phyloP scores from a whole-genome alignment of 176 grass and related monocot genomes.

The Aegilops tauschii region DNA sequence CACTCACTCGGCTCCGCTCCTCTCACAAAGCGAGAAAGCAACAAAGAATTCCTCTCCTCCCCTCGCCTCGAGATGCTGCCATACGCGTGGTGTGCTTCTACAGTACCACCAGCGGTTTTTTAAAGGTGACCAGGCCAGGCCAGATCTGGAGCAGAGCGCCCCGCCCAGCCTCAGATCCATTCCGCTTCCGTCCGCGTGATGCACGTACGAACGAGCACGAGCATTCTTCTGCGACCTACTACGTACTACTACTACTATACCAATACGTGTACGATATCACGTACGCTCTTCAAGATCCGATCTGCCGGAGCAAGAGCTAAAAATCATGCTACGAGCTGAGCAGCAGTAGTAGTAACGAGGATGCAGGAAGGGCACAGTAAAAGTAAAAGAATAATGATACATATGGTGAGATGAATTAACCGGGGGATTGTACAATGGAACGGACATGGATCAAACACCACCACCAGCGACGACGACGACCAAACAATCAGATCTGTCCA shows the following conservation, averaged over 20 bases:
- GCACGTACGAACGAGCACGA: neutral
- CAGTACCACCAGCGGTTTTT: neutral
- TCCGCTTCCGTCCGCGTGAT: neutral
- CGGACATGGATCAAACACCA: neutral
- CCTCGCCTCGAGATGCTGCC: neutral
- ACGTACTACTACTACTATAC: neutral
- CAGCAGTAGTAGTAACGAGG: too few species aligned
- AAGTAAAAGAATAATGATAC: neutral
- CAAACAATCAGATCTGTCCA: constrained; percentile 49
- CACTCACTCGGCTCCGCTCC: neutral
- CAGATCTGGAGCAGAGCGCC: neutral
- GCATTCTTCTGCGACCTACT: neutral
- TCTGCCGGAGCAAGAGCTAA: neutral
- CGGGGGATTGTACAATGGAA: constrained; percentile 9
- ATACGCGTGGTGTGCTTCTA: neutral
- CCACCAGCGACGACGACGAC: neutral
- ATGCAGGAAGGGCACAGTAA: too few species aligned
- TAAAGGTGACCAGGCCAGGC: neutral
- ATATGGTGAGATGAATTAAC: neutral
- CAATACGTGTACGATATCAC: neutral
- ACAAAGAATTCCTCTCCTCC: neutral
- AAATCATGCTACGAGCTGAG: neutral
- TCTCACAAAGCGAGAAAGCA: neutral
- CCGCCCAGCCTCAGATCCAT: neutral
- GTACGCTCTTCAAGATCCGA: neutral